Conservation (phyloP, 345 rosid genomes). For the Salix udensis region DNA sequence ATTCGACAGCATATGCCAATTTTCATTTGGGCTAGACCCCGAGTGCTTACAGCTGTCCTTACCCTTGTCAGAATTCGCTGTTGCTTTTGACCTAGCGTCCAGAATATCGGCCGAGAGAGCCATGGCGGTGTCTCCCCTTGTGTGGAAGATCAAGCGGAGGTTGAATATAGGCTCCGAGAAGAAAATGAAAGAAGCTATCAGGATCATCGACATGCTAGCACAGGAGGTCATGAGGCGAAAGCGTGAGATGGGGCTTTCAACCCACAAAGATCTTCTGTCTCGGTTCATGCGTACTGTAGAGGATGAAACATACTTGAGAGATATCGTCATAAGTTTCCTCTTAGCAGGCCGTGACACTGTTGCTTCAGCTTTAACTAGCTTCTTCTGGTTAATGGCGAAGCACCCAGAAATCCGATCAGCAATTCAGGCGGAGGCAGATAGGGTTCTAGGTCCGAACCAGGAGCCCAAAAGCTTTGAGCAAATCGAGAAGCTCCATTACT, state of each 20-base stretch:
- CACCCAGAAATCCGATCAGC: constrained; percentile 30
- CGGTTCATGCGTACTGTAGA: constrained; percentile 53
- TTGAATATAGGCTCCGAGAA: background rate
- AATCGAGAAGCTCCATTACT: constrained; percentile 34
- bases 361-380: constrained; percentile 50
- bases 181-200: background rate
- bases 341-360: constrained; percentile 61
- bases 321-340: constrained; percentile 64
- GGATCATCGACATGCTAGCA: background rate
- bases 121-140: background rate
- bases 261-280: constrained; percentile 47
- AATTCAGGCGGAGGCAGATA: constrained; percentile 37
- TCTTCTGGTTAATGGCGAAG: constrained; percentile 44
- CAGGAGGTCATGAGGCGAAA: background rate
- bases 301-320: constrained; percentile 49
- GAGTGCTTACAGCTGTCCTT: background rate
- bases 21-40: background rate
- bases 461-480: constrained; percentile 22
- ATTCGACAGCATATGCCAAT: background rate
- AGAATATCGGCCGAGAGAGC: background rate
- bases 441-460: constrained; percentile 27
- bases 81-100: background rate
- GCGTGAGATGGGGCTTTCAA: background rate
- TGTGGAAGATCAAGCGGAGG: background rate
- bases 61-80: background rate